Base-by-base conservation (phyloP, 2,329 filamentous ascomycete genomes). In the Taxawa tesnikishii region DNA sequence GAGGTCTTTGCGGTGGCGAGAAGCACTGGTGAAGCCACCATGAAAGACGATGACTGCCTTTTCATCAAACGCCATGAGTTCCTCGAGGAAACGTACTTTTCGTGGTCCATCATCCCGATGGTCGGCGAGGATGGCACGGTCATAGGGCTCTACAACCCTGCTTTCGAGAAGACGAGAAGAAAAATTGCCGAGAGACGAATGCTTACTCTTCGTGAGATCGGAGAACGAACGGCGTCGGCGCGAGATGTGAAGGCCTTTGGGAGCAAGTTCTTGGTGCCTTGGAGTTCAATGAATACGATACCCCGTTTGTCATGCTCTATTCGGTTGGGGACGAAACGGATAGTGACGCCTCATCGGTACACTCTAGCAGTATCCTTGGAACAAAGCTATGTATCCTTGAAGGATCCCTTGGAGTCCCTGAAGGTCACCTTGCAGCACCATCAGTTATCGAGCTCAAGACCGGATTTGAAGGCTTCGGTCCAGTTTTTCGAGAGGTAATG, bases 1-100 rank as follows among this genome's bases (percentile, higher is more conserved):
- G 74, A 74, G 2, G 67, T 81, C 1, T 82, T 90, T 41, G 62
- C 68, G 12, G 73, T 63, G 38, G 83, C 82, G 1, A 71, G 68
- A 52, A 55, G 69, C 24, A 79, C 75, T 4, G 83, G 82, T 0
- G 76, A 85, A 56, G 79, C 82, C 1, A 84, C 77, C 0, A 83
- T 87, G 79, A 88, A 85, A 52, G 76, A 87, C 42, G 83, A 90
- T 44, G 80, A 88, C 40, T 74, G 73, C 35, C 61, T 88, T 2
- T 84, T 85, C 45, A 68, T 90, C 18, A 63, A 68, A 28, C 71
- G 83, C 6, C 71, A 73, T 40, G 72, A 75, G 1, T 83, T 71
- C 39, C 55, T 83, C 1, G 81, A 92, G 53, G 83, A 90, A 49
- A 75, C 79, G 0, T 88, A 82, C 49, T 88, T 88, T 50, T 82